phyloP scores from a whole-genome alignment of 345 rosid genomes.

The Sisymbrium altissimum region DNA sequence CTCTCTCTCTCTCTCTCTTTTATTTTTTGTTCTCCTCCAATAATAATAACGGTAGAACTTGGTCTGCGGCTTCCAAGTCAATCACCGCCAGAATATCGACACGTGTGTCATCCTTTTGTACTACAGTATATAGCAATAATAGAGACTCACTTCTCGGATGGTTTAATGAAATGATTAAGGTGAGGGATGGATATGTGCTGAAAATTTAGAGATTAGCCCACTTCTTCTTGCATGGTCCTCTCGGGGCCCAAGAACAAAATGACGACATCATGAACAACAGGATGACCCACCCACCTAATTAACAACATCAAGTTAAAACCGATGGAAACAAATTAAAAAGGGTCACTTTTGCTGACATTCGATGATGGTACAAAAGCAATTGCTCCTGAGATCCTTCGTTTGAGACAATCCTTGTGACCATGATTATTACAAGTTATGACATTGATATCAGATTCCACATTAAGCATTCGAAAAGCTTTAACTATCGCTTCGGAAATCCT shows the following conservation, averaged over 20 bases:
- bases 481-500: not conserved
- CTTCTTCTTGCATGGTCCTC: not conserved
- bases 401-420: not conserved
- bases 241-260: not conserved
- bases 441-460: not conserved
- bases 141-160: not conserved
- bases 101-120: constrained; percentile 2
- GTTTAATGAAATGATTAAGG: not conserved
- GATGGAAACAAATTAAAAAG: not conserved
- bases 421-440: not conserved
- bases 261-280: constrained; percentile 1
- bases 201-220: not conserved
- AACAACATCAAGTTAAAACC: not conserved
- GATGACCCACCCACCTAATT: not conserved
- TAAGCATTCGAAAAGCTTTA: not conserved
- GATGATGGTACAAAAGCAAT: not conserved
- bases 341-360: not conserved
- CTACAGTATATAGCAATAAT: not conserved
- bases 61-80: not conserved
- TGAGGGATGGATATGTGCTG: not conserved
- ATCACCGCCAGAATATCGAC: constrained; percentile 1
- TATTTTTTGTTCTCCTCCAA: not conserved
- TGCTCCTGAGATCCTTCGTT: not conserved
- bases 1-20: not conserved
- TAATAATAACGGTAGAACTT: constrained; percentile 13